phyloP scores from a whole-genome alignment of 1,139 yeast genomes.

The Suhomyces bokatorum region DNA sequence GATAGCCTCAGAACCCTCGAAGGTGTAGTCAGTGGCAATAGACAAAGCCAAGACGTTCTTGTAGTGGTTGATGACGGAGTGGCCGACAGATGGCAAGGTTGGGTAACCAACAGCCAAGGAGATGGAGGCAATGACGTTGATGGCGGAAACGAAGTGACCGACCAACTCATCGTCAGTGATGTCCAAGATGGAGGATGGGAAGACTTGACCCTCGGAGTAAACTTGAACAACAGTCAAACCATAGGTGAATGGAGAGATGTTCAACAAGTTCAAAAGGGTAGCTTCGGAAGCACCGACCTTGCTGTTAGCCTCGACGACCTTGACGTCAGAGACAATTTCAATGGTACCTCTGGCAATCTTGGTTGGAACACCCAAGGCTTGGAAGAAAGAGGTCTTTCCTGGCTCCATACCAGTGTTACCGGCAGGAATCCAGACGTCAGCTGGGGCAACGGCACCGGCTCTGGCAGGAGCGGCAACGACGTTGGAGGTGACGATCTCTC shows the following conservation, averaged over 20 bases:
- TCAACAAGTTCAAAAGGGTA: conserved; percentile 96
- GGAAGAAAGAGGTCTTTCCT: conserved; percentile 99
- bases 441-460: conserved; percentile 99
- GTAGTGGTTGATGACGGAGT: conserved; percentile 98
- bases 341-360: conserved; percentile 99
- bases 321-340: conserved; percentile 97
- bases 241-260: conserved; percentile 99
- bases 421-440: conserved; percentile 96
- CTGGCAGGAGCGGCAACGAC: conserved; percentile 99
- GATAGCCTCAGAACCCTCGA: conserved; percentile 98
- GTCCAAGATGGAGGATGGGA: conserved; percentile 96
- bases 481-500: conserved; percentile 85
- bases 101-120: conserved; percentile 99
- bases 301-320: conserved; percentile 82
- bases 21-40: conserved; percentile 97
- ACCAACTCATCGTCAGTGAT: conserved; percentile 97
- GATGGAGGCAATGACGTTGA: conserved; percentile 90
- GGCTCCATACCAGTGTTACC: conserved; percentile 99
- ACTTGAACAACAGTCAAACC: conserved; percentile 97
- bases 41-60: conserved; percentile 98
- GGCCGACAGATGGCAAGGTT: conserved; percentile 99
- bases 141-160: conserved; percentile 88
- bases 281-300: conserved; percentile 99
- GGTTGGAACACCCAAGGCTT: conserved; percentile 99
- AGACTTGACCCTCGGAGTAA: conserved; percentile 97